Conservation (phyloP, 441 rosid species). For the Theobroma grandiflorum region DNA sequence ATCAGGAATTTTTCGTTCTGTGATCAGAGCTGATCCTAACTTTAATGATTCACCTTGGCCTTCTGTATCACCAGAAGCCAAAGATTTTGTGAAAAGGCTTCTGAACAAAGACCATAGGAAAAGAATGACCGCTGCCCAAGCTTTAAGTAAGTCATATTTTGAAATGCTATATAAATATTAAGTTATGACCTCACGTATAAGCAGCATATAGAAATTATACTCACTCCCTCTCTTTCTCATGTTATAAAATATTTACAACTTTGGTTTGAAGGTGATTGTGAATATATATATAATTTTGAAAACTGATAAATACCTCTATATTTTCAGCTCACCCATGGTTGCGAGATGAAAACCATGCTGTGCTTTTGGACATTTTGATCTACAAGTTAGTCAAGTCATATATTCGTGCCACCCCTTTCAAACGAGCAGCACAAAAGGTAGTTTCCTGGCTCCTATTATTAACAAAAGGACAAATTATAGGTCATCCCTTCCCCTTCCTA, state of each 20-base stretch:
- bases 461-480: background rate
- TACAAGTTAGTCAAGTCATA: constrained; percentile 70
- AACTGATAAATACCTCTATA: constrained; percentile 26
- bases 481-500: background rate
- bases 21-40: constrained; percentile 68
- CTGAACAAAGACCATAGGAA: constrained; percentile 75
- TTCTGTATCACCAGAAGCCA: constrained; percentile 60
- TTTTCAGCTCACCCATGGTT: constrained; percentile 67
- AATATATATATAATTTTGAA: background rate
- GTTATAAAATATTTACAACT: background rate
- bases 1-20: constrained; percentile 78
- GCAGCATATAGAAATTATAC: background rate
- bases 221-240: background rate
- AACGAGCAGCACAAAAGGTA: constrained; percentile 76
- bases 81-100: constrained; percentile 68
- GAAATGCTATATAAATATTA: background rate
- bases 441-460: constrained; percentile 13
- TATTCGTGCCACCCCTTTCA: constrained; percentile 61
- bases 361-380: constrained; percentile 67
- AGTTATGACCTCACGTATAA: background rate
- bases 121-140: constrained; percentile 78
- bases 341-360: constrained; percentile 46
- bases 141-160: constrained; percentile 53
- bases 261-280: background rate
- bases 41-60: constrained; percentile 77